Percentiles rank a stretch among this genome's conserved stretches.
phyloP scores from a whole-genome alignment of 1,139 yeast genomes.

The Oligophagozyma castellii region DNA sequence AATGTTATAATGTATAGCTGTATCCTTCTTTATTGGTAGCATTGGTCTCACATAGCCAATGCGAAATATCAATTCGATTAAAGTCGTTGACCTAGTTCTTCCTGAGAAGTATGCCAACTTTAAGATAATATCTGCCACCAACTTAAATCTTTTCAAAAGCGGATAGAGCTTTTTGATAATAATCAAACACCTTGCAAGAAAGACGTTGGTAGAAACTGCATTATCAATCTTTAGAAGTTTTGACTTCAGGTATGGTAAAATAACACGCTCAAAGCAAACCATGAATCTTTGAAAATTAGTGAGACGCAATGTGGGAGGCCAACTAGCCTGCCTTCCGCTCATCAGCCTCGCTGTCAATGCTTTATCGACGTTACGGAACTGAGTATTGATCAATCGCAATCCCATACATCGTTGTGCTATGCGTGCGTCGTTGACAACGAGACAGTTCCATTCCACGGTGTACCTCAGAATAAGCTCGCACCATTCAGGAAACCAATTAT shows the following conservation, averaged over 20 bases:
- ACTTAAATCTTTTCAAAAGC: slow-evolving; percentile 32
- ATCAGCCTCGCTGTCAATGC: slow-evolving; percentile 7
- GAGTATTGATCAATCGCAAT: slow-evolving; percentile 46
- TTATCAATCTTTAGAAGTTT: slow-evolving; percentile 53
- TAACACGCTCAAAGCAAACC: slow-evolving; percentile 50
- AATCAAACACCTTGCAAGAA: too few species aligned
- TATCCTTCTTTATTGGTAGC: slow-evolving; percentile 23
- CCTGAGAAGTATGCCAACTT: slow-evolving; percentile 61
- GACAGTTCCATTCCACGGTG: slow-evolving; percentile 58
- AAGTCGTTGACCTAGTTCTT: slow-evolving; percentile 45
- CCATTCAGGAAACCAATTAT: slow-evolving; percentile 55
- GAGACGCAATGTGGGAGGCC: slow-evolving; percentile 31
- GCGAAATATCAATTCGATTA: slow-evolving; percentile 47
- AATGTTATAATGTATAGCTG: neutral
- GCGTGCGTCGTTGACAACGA: slow-evolving; percentile 67
- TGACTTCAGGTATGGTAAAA: slow-evolving; percentile 54
- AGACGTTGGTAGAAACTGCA: slow-evolving; percentile 39
- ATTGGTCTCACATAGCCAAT: slow-evolving; percentile 61
- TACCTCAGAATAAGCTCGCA: slow-evolving; percentile 49
- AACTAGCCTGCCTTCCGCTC: slow-evolving; percentile 5
- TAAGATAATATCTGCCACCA: slow-evolving; percentile 42
- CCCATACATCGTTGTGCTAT: slow-evolving; percentile 93
- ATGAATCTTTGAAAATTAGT: slow-evolving; percentile 41
- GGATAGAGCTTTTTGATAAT: slow-evolving; percentile 52
- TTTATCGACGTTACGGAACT: slow-evolving; percentile 19